phyloP scores from a whole-genome alignment of 2,329 filamentous ascomycete genomes.

The Calycina herbarum region DNA sequence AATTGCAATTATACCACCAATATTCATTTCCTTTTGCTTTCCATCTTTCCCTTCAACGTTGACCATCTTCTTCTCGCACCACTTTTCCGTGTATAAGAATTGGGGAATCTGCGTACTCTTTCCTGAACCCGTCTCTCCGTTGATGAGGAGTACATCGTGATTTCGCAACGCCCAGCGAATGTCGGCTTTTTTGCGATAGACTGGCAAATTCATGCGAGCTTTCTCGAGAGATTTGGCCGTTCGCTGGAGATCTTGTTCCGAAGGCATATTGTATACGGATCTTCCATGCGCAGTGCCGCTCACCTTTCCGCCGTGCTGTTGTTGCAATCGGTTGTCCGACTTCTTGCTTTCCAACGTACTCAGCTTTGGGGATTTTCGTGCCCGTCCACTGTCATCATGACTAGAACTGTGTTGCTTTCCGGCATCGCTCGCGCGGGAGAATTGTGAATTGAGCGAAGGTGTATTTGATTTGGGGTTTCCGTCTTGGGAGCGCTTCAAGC shows the following conservation, averaged over 20 bases:
- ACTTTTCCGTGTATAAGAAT: slow-evolving; percentile 76
- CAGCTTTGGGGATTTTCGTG: slow-evolving; percentile 14
- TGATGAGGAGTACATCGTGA: slow-evolving; percentile 73
- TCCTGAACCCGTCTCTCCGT: slow-evolving; percentile 93
- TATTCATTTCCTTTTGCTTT: slow-evolving; percentile 46
- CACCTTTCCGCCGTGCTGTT: slow-evolving; percentile 15
- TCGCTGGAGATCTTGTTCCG: slow-evolving; percentile 24
- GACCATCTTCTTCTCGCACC: slow-evolving; percentile 67
- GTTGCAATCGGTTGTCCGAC: slow-evolving; percentile 33
- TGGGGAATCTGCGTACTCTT: slow-evolving; percentile 97
- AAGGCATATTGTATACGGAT: slow-evolving; percentile 5
- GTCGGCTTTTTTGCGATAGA: slow-evolving; percentile 34
- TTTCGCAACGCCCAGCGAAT: slow-evolving; percentile 33
- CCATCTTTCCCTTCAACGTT: slow-evolving; percentile 43
- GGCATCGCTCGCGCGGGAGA: background rate
- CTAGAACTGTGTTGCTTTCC: background rate
- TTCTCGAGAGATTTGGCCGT: slow-evolving; percentile 28
- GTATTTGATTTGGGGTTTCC: slow-evolving; percentile 25
- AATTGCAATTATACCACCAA: slow-evolving; percentile 84
- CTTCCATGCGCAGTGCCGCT: slow-evolving; percentile 7
- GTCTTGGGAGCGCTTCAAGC: slow-evolving; percentile 26
- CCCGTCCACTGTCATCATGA: slow-evolving; percentile 5
- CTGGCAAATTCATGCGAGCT: slow-evolving; percentile 33
- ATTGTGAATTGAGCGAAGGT: background rate
- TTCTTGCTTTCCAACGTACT: slow-evolving; percentile 28